Conservation (phyloP, 805 yeast species). For the Candida xiaguanensis region DNA sequence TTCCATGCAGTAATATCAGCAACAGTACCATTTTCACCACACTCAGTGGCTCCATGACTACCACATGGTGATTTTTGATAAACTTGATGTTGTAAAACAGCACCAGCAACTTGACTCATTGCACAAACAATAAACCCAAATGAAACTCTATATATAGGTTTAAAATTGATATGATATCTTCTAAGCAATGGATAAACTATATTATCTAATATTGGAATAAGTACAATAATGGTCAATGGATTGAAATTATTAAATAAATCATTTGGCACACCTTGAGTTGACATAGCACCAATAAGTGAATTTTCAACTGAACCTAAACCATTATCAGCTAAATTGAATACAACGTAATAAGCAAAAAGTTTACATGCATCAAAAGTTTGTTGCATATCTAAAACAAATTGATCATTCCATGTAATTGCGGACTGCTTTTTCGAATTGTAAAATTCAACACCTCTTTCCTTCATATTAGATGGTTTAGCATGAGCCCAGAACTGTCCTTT, state of each 20-base stretch:
- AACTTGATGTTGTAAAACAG: slow-evolving; percentile 45
- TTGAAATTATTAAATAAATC: slow-evolving; percentile 54
- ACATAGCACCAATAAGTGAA: slow-evolving; percentile 54
- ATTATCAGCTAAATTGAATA: slow-evolving; percentile 40
- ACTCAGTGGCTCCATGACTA: slow-evolving; percentile 33
- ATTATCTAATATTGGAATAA: slow-evolving; percentile 49
- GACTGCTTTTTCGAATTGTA: slow-evolving; percentile 29
- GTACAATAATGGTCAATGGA: slow-evolving; percentile 49
- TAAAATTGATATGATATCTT: slow-evolving; percentile 36
- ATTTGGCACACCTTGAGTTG: slow-evolving; percentile 50
- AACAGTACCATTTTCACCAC: slow-evolving; percentile 19
- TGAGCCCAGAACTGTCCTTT: slow-evolving; percentile 45
- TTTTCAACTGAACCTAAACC: slow-evolving; percentile 48
- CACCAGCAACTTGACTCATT: slow-evolving; percentile 46
- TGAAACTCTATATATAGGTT: slow-evolving; percentile 42
- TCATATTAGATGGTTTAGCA: slow-evolving; percentile 44
- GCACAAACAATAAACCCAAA: slow-evolving; percentile 48
- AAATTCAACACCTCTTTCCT: slow-evolving; percentile 37
- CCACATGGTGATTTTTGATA: slow-evolving; percentile 53
- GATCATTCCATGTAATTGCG: slow-evolving; percentile 40
- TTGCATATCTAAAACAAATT: slow-evolving; percentile 45
- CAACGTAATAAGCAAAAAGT: slow-evolving; percentile 41
- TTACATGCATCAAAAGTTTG: slow-evolving; percentile 43
- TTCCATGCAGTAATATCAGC: slow-evolving; percentile 32
- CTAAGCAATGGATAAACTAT: slow-evolving; percentile 46